A percentile compares a stretch with the other conserved stretches of the same genome.
phyloP scores from a whole-genome alignment of 805 yeast species.

The Hanseniaspora nectarophila region DNA sequence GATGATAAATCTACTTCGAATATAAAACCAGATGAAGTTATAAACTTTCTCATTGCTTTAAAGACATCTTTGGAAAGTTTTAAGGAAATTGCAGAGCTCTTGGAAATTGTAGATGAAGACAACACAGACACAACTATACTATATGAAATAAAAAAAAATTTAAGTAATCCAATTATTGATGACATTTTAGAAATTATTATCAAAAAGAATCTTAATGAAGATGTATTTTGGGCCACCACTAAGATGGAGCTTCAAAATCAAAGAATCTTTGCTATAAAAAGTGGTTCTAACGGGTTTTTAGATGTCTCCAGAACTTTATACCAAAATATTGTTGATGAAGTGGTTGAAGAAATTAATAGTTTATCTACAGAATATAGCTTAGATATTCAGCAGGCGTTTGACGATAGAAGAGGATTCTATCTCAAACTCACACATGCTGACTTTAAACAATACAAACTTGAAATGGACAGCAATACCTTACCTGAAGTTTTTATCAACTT shows the following conservation, averaged over 20 bases:
- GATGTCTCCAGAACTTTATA: constrained; percentile 36
- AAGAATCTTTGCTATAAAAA: constrained; percentile 34
- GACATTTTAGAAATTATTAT: constrained; percentile 23
- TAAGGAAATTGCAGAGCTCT: constrained; percentile 14
- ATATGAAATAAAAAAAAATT: constrained; percentile 25
- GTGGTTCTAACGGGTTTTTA: constrained; percentile 36
- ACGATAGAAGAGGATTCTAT: constrained; percentile 31
- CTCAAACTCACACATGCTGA: constrained; percentile 25
- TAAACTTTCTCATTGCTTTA: constrained; percentile 33
- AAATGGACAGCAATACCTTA: constrained; percentile 17
- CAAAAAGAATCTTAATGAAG: constrained; percentile 31
- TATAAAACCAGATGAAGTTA: constrained; percentile 28
- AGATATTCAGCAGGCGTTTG: constrained; percentile 28
- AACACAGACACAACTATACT: constrained; percentile 16
- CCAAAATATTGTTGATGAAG: constrained; percentile 30
- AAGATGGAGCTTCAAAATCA: constrained; percentile 35
- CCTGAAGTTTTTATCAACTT: constrained; percentile 31
- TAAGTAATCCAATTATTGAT: constrained; percentile 21
- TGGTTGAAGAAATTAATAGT: constrained; percentile 23
- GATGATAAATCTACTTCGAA: not conserved
- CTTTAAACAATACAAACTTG: not conserved
- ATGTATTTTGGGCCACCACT: constrained; percentile 33
- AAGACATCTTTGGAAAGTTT: constrained; percentile 29
- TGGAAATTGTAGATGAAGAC: constrained; percentile 15
- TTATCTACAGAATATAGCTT: constrained; percentile 23